Percentiles rank a stretch among this genome's conserved stretches.
These are phyloP conservation scores for Coemansia asiatica DNA, from an alignment of 192 early-diverging fungal genomes.

Conservation along the genomic window DNA sequence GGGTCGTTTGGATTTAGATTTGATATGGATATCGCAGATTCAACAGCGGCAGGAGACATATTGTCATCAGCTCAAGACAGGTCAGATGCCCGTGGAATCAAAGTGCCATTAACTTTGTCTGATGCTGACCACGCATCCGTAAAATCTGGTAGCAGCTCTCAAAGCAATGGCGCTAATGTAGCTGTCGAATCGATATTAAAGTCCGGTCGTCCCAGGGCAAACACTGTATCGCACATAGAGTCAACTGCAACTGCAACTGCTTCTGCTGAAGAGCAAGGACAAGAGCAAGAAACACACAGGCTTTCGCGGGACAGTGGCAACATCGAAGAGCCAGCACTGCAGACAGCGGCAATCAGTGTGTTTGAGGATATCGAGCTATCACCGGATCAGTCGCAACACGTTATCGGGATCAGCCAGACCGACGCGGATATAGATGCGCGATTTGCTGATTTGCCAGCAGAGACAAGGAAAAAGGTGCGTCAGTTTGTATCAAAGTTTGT, in stretches of 20 bases:
- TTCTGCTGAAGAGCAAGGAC: not conserved
- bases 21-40: not conserved
- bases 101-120: not conserved
- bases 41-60: not conserved
- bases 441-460: slow-evolving; percentile 25
- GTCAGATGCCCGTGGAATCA: not conserved
- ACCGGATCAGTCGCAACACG: slow-evolving; percentile 17
- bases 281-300: not conserved
- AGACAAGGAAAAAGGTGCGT: slow-evolving; percentile 25
- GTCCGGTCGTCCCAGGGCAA: slow-evolving; percentile 20
- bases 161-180: not conserved
- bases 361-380: slow-evolving; percentile 19
- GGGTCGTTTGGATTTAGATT: not conserved
- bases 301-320: slow-evolving; percentile 35
- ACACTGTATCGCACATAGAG: slow-evolving; percentile 20
- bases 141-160: not conserved
- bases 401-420: slow-evolving; percentile 13
- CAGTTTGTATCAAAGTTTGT: slow-evolving; percentile 38
- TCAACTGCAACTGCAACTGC: not conserved
- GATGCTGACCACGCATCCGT: not conserved
- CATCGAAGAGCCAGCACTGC: slow-evolving; percentile 12
- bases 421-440: slow-evolving; percentile 28
- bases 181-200: not conserved
- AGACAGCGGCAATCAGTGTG: not conserved
- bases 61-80: not conserved